These are phyloP conservation scores for Alternaria arborescens DNA, from an alignment of 2,329 filamentous ascomycete species.

Conservation along the genomic window DNA sequence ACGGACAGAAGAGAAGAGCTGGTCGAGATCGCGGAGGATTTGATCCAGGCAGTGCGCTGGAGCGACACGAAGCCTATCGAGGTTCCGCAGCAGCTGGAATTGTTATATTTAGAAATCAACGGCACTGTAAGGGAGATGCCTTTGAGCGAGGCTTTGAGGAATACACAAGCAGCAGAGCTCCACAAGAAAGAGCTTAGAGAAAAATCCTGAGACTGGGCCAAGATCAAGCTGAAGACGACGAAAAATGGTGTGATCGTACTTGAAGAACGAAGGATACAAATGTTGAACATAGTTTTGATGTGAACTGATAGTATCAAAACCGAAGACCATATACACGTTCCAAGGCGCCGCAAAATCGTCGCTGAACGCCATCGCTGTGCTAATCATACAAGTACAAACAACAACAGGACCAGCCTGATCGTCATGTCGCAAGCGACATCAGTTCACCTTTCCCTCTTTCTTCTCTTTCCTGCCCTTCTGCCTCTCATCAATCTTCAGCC, in stretches of 20 bases:
- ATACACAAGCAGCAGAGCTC: not conserved
- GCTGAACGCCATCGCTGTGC: conserved; percentile 10
- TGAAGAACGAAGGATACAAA: not conserved
- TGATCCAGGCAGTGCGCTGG: not conserved
- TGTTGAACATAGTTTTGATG: not conserved
- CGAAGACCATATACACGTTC: not conserved
- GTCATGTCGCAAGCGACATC: not conserved
- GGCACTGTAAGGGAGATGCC: not conserved
- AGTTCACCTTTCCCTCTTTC: not conserved
- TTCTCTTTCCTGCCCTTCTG: conserved; percentile 9
- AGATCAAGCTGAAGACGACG: not conserved
- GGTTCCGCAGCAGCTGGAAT: not conserved
- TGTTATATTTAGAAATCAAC: not conserved
- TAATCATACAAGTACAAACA: conserved; percentile 8
- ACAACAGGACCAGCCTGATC: conserved; percentile 2
- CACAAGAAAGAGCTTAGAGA: not conserved
- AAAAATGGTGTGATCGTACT: not conserved
- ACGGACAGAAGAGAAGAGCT: not conserved
- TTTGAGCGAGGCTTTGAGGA: not conserved
- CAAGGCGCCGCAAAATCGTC: not conserved
- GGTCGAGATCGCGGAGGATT: not conserved
- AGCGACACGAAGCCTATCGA: not conserved
- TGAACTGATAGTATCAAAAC: not conserved
- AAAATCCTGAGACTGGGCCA: not conserved
- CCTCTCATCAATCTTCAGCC: conserved; percentile 28